phyloP scores from a whole-genome alignment of 495 filamentous ascomycete species.

The Cercophora sp. region DNA sequence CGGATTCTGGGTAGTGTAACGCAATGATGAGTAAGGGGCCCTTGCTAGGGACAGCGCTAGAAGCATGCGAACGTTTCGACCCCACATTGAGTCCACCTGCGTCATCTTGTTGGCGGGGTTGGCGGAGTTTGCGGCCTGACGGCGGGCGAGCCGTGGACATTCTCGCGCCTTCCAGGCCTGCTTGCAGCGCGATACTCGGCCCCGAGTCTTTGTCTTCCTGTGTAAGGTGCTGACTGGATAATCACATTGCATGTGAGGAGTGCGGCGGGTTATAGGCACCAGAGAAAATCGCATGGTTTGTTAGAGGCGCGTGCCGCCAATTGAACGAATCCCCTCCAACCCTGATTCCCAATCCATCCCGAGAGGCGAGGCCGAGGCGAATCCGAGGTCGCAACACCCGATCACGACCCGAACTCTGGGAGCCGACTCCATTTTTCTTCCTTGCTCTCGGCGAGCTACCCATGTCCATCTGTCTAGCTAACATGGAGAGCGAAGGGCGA shows the following conservation, averaged over 20 bases:
- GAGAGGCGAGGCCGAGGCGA: background rate
- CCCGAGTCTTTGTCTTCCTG: too few species aligned
- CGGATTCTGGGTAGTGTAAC: background rate
- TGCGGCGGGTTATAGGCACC: too few species aligned
- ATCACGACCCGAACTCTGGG: background rate
- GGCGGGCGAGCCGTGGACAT: background rate
- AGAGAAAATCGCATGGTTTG: too few species aligned
- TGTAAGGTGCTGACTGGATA: too few species aligned
- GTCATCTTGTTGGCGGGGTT: background rate
- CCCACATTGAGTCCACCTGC: conserved; percentile 2
- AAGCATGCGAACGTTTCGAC: background rate
- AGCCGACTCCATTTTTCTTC: conserved; percentile 1
- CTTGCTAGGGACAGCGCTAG: too few species aligned
- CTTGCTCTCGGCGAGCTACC: background rate
- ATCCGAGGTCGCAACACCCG: background rate
- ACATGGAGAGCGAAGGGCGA: background rate
- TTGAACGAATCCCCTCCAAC: too few species aligned
- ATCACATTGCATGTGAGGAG: too few species aligned
- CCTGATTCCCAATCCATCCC: too few species aligned
- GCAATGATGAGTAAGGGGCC: background rate
- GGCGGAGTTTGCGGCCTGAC: background rate
- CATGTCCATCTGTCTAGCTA: background rate
- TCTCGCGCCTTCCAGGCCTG: too few species aligned
- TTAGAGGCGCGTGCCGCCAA: too few species aligned
- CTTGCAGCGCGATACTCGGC: too few species aligned